A percentile compares a stretch with the other conserved stretches of the same genome.
Conservation (phyloP, 345 rosid genomes). For the Eutrema yunnanense region DNA sequence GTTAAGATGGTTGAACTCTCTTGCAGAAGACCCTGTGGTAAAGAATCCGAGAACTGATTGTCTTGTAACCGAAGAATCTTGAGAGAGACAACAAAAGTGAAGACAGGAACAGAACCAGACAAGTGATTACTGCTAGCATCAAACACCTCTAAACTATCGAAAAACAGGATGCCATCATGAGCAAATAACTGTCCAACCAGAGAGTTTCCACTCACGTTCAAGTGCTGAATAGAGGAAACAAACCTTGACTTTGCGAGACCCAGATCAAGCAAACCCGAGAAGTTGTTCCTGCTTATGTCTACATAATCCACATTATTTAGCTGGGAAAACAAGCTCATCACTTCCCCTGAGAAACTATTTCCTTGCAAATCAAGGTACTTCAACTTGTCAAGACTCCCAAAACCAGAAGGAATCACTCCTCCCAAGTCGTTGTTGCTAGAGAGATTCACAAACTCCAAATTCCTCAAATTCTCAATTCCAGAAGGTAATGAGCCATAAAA, state of each 20-base stretch:
- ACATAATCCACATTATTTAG: constrained; percentile 44
- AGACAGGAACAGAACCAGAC: constrained; percentile 62
- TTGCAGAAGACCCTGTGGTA: constrained; percentile 61
- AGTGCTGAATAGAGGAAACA: constrained; percentile 52
- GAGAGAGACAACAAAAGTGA: constrained; percentile 72
- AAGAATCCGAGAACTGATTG: constrained; percentile 61
- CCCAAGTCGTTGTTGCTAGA: constrained; percentile 47
- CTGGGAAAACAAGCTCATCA: constrained; percentile 52
- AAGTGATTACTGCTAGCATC: constrained; percentile 79
- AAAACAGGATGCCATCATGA: constrained; percentile 75
- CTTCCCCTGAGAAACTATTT: constrained; percentile 65
- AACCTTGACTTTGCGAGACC: constrained; percentile 57
- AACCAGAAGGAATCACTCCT: constrained; percentile 50
- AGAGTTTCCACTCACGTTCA: constrained; percentile 60
- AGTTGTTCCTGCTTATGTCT: constrained; percentile 64
- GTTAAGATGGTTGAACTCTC: constrained; percentile 72
- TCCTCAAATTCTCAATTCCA: constrained; percentile 36
- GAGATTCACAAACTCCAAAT: constrained; percentile 46
- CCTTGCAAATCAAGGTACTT: constrained; percentile 57
- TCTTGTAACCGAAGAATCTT: constrained; percentile 59
- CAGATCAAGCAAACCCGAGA: constrained; percentile 73
- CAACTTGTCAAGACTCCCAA: constrained; percentile 42
- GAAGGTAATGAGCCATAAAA: constrained; percentile 54
- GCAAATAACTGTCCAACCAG: constrained; percentile 63
- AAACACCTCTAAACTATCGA: constrained; percentile 79